Conservation (phyloP, 106 monocot species). For the Phalaenopsis equestris region DNA sequence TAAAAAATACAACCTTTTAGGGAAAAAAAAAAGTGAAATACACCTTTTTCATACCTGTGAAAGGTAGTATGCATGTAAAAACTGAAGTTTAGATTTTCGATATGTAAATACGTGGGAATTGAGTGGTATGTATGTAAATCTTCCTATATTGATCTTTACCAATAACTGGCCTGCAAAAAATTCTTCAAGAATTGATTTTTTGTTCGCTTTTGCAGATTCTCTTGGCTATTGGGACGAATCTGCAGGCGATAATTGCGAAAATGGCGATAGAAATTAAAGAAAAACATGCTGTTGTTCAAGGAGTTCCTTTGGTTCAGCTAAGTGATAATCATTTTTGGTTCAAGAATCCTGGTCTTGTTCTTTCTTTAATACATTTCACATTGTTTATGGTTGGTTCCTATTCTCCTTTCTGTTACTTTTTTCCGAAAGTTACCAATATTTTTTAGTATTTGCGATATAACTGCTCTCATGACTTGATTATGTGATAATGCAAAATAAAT, state of each 20-base stretch:
- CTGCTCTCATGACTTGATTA: neutral
- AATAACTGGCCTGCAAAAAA: neutral
- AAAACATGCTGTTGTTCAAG: slow-evolving; percentile 72
- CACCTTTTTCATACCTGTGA: too few relatives aligned
- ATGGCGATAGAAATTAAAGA: slow-evolving; percentile 87
- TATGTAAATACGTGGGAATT: too few relatives aligned
- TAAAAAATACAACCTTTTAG: too few relatives aligned
- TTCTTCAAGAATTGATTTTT: slow-evolving; percentile 4
- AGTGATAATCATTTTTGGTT: slow-evolving; percentile 86
- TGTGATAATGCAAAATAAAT: too few relatives aligned
- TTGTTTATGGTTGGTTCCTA: slow-evolving; percentile 56
- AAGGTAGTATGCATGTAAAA: too few relatives aligned
- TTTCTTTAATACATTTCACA: slow-evolving; percentile 77
- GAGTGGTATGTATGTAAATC: too few relatives aligned
- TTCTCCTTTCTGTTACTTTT: neutral
- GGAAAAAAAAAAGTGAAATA: too few relatives aligned
- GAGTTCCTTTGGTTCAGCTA: slow-evolving; percentile 76
- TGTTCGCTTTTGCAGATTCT: slow-evolving; percentile 37
- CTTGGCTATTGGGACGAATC: slow-evolving; percentile 77
- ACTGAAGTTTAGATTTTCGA: too few relatives aligned
- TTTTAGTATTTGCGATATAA: neutral
- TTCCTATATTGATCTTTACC: neutral
- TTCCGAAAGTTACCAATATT: neutral
- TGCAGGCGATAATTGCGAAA: slow-evolving; percentile 73
- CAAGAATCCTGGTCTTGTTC: slow-evolving; percentile 44